phyloP scores from a whole-genome alignment of 179 eudicot genomes.

The Vitellaria paradoxa region DNA sequence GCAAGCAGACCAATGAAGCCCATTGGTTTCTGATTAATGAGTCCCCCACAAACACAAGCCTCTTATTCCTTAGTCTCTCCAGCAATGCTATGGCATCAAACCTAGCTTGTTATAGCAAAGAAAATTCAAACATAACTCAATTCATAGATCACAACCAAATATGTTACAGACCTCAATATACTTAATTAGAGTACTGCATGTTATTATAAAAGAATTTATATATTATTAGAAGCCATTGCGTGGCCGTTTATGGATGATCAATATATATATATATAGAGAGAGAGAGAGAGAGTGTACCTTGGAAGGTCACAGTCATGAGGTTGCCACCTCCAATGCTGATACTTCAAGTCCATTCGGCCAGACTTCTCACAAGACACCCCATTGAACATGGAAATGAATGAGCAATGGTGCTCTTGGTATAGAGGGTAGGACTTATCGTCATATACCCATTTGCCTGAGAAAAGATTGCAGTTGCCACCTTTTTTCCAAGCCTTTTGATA shows the following conservation, averaged over 20 bases:
- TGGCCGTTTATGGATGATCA: no score
- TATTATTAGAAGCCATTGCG: no score
- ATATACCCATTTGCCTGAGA: constrained; percentile 9
- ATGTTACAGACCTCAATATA: no score
- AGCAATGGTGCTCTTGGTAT: neutral
- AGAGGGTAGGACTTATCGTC: neutral
- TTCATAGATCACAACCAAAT: neutral
- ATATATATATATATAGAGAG: neutral
- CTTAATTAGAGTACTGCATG: no score
- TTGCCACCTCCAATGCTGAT: constrained; percentile 9
- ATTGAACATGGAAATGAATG: neutral
- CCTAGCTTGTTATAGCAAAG: neutral
- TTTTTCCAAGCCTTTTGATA: no score
- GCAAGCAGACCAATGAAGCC: constrained; percentile 15
- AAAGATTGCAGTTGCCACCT: neutral
- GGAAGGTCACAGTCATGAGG: constrained; percentile 8
- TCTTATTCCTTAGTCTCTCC: constrained; percentile 13
- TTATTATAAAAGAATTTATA: no score
- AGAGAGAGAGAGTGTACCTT: constrained; percentile 5
- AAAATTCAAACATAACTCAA: neutral
- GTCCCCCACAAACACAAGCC: constrained; percentile 10
- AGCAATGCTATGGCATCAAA: constrained; percentile 12
- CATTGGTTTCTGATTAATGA: constrained; percentile 3
- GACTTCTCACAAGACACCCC: constrained; percentile 5
- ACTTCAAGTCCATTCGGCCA: neutral